phyloP scores from a whole-genome alignment of 352 stramenopile genomes.

The Phytophthora ohioensis region DNA sequence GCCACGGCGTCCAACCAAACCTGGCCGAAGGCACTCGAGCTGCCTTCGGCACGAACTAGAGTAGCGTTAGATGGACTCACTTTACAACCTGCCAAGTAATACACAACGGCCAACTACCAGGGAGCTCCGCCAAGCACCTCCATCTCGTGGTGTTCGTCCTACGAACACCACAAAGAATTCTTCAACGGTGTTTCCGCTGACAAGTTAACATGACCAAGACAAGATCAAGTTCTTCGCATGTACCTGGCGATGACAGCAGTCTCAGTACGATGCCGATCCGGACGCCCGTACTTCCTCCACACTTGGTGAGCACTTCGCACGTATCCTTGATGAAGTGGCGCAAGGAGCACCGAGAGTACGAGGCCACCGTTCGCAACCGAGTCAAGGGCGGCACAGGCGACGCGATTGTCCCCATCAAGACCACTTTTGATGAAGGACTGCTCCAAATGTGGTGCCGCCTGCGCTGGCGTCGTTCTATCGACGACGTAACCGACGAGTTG shows the following conservation, averaged over 20 bases:
- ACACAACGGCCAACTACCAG: neutral
- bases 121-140: neutral
- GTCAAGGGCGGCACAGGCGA: neutral
- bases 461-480: neutral
- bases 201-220: neutral
- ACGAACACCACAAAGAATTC: constrained; percentile 1
- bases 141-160: neutral
- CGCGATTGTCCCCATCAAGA: neutral
- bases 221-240: neutral
- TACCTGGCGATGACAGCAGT: neutral
- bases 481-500: neutral
- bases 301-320: neutral
- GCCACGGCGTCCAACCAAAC: no score
- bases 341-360: neutral
- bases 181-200: neutral
- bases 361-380: neutral
- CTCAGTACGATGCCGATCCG: neutral
- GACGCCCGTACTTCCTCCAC: neutral
- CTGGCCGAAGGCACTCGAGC: no score
- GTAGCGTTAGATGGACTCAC: neutral
- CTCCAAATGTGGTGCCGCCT: neutral
- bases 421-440: neutral
- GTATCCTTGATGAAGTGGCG: neutral
- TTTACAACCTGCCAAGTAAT: neutral
- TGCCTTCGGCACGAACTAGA: no score